phyloP scores from a whole-genome alignment of 1,284 basidiomycete species.

The Cutaneotrichosporon sp. region DNA sequence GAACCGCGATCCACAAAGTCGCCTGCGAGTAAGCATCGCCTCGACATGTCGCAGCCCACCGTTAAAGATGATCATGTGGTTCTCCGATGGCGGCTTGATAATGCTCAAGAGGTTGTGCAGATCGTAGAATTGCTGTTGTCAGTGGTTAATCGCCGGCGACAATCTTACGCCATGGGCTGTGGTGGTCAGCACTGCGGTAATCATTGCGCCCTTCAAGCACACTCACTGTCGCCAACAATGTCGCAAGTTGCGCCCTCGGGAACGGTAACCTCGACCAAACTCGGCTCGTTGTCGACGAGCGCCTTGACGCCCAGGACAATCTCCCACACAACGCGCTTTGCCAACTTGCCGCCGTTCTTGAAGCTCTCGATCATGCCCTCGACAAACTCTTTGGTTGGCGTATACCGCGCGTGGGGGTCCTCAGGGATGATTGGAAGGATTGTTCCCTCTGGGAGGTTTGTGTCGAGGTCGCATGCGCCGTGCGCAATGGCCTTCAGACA shows the following conservation, averaged over 20 bases:
- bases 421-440: conserved; percentile 58
- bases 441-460: conserved; percentile 51
- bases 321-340: conserved; percentile 88
- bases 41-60: conserved; percentile 35
- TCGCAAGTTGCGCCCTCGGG: conserved; percentile 76
- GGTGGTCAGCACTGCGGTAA: neutral
- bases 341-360: conserved; percentile 72
- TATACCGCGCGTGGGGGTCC: conserved; percentile 53
- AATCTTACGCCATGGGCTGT: conserved; percentile 22
- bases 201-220: no score
- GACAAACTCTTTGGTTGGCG: conserved; percentile 72
- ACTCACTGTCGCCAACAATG: conserved; percentile 75
- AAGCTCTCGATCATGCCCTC: conserved; percentile 84
- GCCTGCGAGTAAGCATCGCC: conserved; percentile 10
- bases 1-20: conserved; percentile 96
- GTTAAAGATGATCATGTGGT: conserved; percentile 84
- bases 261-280: conserved; percentile 72
- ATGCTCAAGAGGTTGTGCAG: conserved; percentile 79
- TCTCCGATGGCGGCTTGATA: conserved; percentile 74
- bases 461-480: conserved; percentile 54
- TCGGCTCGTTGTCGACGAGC: conserved; percentile 69
- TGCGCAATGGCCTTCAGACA: conserved; percentile 73
- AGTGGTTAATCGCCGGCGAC: neutral
- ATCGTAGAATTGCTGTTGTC: conserved; percentile 77
- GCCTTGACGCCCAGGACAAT: conserved; percentile 80